Base-by-base conservation (phyloP, 768 basidiomycete species). In the Suillus bovinus region DNA sequence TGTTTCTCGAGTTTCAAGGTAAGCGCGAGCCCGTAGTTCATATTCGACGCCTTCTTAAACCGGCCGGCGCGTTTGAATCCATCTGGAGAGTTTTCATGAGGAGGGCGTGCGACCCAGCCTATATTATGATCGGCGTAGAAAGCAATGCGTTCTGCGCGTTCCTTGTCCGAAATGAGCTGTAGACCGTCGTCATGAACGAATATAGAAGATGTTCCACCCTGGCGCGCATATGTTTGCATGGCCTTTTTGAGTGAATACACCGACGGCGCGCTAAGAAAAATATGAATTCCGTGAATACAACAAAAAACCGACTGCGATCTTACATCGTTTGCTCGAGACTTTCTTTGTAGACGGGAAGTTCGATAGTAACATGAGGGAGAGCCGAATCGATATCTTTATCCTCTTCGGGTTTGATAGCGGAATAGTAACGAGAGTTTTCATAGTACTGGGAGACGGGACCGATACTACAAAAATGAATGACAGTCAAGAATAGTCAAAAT, bases 341-440 rank as follows among this genome's bases (percentile, higher is more conserved):
- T 71, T 93, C 91, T 70, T 93, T 95, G 76, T 95, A 96, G 5
- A 94, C 93, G 0, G 93, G 93, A 77, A 95, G 81, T 74, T 94
- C 86, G 55, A 94, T 79, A 0, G 90, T 89, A 17, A 93, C 80
- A 69, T 92, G 91, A 2, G 90, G 91, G 4, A 93, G 79, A 59
- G 77, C 80, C 1, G 79, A 67, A 70, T 91, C 89, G 60, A 91
- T 78, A 17, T 83, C 85, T 58, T 83, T 81, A 72, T 88, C 89
- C 0, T 85, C 73, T 29, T 78, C 80, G 0, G 91, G 89, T 49
- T 79, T 80, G 56, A 82, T 73, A 13, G 91, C 90, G 13, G 90
- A 93, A 70, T 91, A 95, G 74, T 89, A 95, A 42, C 82, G 83
- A 0, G 91, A 93, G 72, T 94, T 94, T 68, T 93, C 87, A 70